Evolutionary conservation across 768 basidiomycete species (phyloP), one percentile per base, ranked within the genome.

Genomic region (Trametes meyenii): DNA sequence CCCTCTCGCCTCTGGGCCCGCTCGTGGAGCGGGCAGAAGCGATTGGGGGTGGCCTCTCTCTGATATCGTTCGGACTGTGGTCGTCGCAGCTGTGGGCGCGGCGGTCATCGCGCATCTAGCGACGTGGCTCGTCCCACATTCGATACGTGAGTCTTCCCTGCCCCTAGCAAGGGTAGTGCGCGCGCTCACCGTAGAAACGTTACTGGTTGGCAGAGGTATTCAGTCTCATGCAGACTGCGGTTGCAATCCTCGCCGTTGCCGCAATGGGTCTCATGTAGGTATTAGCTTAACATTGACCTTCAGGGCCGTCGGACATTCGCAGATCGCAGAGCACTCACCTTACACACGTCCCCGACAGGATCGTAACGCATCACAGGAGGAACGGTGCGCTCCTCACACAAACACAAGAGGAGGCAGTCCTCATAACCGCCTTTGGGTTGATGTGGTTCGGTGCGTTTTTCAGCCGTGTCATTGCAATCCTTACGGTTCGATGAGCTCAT

Each of bases 361-460:
- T 89, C 46, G 75, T 87, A 46, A 79, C 87, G 75, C 89, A 92
- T 69, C 84, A 91, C 67, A 81, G 81, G 58, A 77, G 75, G 69
- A 78, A 83, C 48, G 88, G 86, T 14, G 81, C 81, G 52, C 70
- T 87, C 62, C 72, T 93, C 67, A 85, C 87, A 46, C 85, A 84
- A 66, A 79, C 78, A 57, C 91, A 93, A 67, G 89, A 91, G 69
- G 89, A 93, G 68, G 80, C 85, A 73, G 76, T 88, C 19, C 69
- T 93, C 72, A 87, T 93, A 62, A 85, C 78, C 5, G 85, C 87
- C 2, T 80, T 92, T 58, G 89, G 86, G 12, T 74, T 92, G 60
- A 83, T 89, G 70, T 92, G 89, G 88, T 77, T 92, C 51, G 89
- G 91, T 91, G 71, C 71, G 84, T 76, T 33, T 8, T 8, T 8